A percentile compares a stretch with the other conserved stretches of the same genome.
Conservation (phyloP, 208 protist genomes). For the Trypanosoma avium region DNA sequence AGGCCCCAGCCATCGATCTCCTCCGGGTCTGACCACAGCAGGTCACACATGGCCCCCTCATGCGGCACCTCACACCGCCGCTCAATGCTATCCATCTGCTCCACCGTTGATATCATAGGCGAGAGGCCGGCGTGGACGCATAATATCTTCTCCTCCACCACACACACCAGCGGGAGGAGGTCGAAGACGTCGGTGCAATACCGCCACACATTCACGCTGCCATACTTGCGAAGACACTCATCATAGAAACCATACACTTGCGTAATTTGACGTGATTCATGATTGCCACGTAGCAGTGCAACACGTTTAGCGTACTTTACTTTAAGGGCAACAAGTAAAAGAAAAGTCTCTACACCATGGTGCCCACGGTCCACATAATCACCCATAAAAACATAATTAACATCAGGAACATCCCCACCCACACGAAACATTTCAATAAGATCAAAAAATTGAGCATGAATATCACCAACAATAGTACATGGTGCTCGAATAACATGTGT, state of each 20-base stretch:
- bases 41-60: conserved; percentile 98
- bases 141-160: conserved; percentile 98
- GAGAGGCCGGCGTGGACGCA: conserved; percentile 99
- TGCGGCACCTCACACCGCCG: conserved; percentile 98
- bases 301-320: conserved; percentile 96
- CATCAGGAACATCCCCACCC: conserved; percentile 95
- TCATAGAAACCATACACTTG: conserved; percentile 99
- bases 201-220: conserved; percentile 99
- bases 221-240: conserved; percentile 99
- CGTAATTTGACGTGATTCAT: conserved; percentile 96
- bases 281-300: conserved; percentile 96
- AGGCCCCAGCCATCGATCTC: conserved; percentile 97
- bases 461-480: conserved; percentile 94
- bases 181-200: conserved; percentile 99
- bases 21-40: conserved; percentile 98
- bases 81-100: conserved; percentile 95
- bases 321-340: conserved; percentile 97
- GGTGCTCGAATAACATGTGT: conserved; percentile 90
- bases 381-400: conserved; percentile 98
- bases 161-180: conserved; percentile 96
- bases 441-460: conserved; percentile 97
- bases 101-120: conserved; percentile 96
- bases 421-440: conserved; percentile 97
- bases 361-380: conserved; percentile 99
- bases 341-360: conserved; percentile 98